A percentile compares a stretch with the other conserved stretches of the same genome.
Evolutionary conservation across 139 green algal genomes (phyloP).

Genomic region (Tetradesmus obliquus): DNA sequence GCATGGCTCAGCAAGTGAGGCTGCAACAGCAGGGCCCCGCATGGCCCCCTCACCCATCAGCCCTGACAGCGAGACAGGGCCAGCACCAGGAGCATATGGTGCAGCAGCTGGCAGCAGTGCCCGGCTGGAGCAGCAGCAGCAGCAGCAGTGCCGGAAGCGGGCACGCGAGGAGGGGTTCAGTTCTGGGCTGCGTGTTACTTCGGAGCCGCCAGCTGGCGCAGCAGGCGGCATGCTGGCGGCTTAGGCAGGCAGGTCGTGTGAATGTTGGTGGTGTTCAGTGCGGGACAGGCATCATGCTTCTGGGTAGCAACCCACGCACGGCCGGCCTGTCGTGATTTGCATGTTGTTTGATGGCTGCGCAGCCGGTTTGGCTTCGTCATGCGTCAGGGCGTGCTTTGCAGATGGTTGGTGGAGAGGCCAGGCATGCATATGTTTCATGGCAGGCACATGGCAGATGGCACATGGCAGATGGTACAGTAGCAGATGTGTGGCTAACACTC

Average conservation of each 20-base stretch:
- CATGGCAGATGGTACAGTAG: neutral
- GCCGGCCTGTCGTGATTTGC: neutral
- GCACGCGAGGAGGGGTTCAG: neutral
- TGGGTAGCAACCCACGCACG: neutral
- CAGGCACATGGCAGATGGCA: too few species aligned
- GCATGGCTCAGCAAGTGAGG: neutral
- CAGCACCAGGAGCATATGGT: neutral
- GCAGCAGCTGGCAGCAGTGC: neutral
- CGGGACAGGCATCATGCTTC: neutral
- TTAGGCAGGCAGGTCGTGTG: neutral
- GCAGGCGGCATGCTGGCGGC: neutral
- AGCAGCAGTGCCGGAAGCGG: neutral
- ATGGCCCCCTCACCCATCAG: constrained; percentile 10
- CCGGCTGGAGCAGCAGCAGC: neutral
- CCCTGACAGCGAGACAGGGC: constrained; percentile 10
- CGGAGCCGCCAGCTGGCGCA: neutral
- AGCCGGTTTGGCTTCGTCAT: neutral
- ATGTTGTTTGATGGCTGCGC: too few species aligned
- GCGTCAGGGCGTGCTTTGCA: neutral
- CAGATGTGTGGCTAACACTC: neutral
- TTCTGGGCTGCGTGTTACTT: neutral
- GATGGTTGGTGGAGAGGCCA: neutral
- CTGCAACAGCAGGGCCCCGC: neutral
- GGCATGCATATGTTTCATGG: neutral
- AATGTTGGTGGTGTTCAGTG: neutral